phyloP scores from a whole-genome alignment of 1,284 basidiomycete genomes.

The Athelia sp. region DNA sequence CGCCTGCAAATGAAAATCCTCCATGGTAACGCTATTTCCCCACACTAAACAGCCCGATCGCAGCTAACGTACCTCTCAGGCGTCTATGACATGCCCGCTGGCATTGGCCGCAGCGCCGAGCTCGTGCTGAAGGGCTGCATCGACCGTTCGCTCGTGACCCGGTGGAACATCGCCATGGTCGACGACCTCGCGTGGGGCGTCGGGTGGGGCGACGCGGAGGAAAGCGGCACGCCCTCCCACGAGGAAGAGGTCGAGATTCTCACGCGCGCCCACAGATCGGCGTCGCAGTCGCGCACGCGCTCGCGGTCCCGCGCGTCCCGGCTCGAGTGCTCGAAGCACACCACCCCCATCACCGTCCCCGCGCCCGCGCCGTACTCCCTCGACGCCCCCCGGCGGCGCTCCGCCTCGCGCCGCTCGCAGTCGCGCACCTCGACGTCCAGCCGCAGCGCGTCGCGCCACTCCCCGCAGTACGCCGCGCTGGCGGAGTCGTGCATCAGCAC shows the following conservation, averaged over 20 bases:
- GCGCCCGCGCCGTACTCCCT: conserved; percentile 4
- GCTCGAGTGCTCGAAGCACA: conserved; percentile 1
- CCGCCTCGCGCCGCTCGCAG: conserved; percentile 31
- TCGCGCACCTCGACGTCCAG: conserved; percentile 30
- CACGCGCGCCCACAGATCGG: conserved; percentile 15
- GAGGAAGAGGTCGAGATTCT: conserved; percentile 21
- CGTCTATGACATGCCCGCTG: conserved; percentile 49
- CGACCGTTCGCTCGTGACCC: conserved; percentile 45
- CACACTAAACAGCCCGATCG: conserved; percentile 4
- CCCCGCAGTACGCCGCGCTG: conserved; percentile 17
- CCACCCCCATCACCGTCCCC: background rate
- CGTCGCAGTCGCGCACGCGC: conserved; percentile 3
- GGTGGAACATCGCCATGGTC: conserved; percentile 76
- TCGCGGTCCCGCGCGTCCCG: conserved; percentile 16
- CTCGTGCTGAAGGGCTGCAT: conserved; percentile 75
- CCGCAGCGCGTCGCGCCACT: conserved; percentile 19
- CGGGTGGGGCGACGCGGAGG: conserved; percentile 61
- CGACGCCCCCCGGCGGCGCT: conserved; percentile 32
- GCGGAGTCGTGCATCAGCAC: conserved; percentile 11
- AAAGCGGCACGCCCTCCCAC: conserved; percentile 23
- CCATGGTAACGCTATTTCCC: conserved; percentile 50
- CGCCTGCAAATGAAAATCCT: conserved; percentile 88
- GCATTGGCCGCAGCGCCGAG: conserved; percentile 65
- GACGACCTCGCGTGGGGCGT: conserved; percentile 77
- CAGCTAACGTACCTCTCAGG: conserved; percentile 31